phyloP scores from a whole-genome alignment of 164 flowering plant genomes.

The Stephania japonica region DNA sequence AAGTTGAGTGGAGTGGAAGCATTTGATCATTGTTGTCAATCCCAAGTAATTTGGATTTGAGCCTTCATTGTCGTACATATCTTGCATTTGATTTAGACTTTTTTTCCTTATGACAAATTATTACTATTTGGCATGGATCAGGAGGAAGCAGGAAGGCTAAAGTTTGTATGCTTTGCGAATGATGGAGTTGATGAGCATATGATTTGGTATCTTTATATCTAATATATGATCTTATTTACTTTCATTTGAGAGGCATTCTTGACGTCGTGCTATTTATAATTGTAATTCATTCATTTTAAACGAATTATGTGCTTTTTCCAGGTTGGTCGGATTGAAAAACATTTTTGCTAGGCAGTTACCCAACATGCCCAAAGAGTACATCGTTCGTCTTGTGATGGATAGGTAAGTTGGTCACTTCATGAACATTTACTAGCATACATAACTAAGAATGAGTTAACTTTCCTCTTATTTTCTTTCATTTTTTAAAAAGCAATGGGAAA shows the following conservation, averaged over 20 bases:
- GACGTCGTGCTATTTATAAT: background rate
- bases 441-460: background rate
- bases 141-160: conserved; percentile 86
- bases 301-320: conserved; percentile 19
- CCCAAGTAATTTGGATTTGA: no score
- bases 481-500: background rate
- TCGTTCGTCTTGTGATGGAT: conserved; percentile 98
- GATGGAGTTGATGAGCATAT: conserved; percentile 90
- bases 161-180: conserved; percentile 73
- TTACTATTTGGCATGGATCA: conserved; percentile 19
- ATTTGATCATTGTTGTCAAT: no score
- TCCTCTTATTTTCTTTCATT: background rate
- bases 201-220: conserved; percentile 71
- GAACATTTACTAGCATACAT: background rate
- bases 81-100: background rate
- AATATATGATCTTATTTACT: background rate
- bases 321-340: conserved; percentile 98
- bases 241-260: background rate
- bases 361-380: conserved; percentile 98
- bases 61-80: background rate
- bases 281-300: background rate
- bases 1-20: no score
- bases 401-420: conserved; percentile 36
- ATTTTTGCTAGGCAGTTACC: conserved; percentile 96
- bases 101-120: background rate